Evolutionary conservation across 306 rosid genomes (phyloP), one percentile per base, ranked within the genome.

Genomic region (Fragaria iinumae): DNA sequence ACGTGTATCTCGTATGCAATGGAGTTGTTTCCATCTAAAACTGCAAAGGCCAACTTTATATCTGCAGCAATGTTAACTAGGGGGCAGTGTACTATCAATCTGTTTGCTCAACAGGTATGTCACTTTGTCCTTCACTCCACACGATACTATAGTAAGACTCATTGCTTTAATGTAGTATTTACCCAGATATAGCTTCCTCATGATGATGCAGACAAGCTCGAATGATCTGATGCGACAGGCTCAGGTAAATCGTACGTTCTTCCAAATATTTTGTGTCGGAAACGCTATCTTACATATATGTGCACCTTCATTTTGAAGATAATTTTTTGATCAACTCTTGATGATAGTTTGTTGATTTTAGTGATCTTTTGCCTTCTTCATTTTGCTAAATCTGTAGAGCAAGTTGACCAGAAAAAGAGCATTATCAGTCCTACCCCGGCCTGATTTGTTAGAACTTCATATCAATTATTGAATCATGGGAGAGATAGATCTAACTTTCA

Each of bases 11-110:
- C 95, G 8, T 84, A 85, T 84, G 91, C 85, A 64, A 91, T 87
- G 97, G 95, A 91, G 75, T 76, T 82, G 78, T 90, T 82, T 81
- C 93, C 95, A 62, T 83, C 72, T 18, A 91, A 87, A 80, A 83
- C 90, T 80, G 86, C 97, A 29, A 90, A 87, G 76, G 86, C 97
- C 62, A 72, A 90, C 47, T 91, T 91, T 73, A 47, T 91, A 80
- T 89, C 91, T 73, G 95, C 97, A 3, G 82, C 97, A 73, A 91
- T 91, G 95, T 77, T 86, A 78, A 85, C 87, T 11, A 87, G 52
- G 4, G 97, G 95, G 73, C 92, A 90, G 68, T 88, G 90, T 73
- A 80, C 91, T 80, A 90, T 89, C 13, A 89, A 89, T 85, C 79
- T 88, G 65, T 78, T 91, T 71, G 87, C 97, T 74, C 84, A 86